Percentiles rank a stretch among this genome's conserved stretches.
phyloP scores from a whole-genome alignment of 768 basidiomycete species.

The Ramaria sp. region DNA sequence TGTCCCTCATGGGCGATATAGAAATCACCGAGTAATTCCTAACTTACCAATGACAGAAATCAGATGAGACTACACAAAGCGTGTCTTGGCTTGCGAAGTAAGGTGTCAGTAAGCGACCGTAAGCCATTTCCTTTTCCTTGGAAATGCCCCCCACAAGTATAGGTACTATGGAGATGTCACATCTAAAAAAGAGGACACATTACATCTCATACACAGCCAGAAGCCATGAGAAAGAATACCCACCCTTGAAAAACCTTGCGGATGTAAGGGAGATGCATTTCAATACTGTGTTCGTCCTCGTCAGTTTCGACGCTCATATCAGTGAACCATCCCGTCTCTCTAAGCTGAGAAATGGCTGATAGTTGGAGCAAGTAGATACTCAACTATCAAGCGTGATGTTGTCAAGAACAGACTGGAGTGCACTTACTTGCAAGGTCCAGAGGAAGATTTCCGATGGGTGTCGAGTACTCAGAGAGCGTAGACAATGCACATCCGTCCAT shows the following conservation, averaged over 20 bases:
- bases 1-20: background rate
- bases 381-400: background rate
- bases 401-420: background rate
- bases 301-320: constrained; percentile 58
- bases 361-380: constrained; percentile 8
- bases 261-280: constrained; percentile 94
- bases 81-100: constrained; percentile 73
- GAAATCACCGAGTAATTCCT: background rate
- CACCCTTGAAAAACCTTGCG: constrained; percentile 78
- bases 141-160: constrained; percentile 79
- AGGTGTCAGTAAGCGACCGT: constrained; percentile 65
- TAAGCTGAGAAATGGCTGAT: constrained; percentile 57
- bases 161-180: constrained; percentile 76
- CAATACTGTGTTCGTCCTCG: constrained; percentile 93
- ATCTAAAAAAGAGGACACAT: constrained; percentile 24
- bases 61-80: constrained; percentile 84
- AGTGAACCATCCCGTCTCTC: constrained; percentile 55
- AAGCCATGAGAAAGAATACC: constrained; percentile 10
- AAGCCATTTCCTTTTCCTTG: constrained; percentile 44
- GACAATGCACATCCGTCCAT: constrained; percentile 82
- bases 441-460: constrained; percentile 74
- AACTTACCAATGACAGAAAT: constrained; percentile 94
- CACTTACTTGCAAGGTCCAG: constrained; percentile 70
- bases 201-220: background rate
- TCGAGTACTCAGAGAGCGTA: constrained; percentile 64